These are phyloP conservation scores for Ganoderma lingzhi DNA, from an alignment of 1,284 basidiomycete genomes.

Conservation along the genomic window DNA sequence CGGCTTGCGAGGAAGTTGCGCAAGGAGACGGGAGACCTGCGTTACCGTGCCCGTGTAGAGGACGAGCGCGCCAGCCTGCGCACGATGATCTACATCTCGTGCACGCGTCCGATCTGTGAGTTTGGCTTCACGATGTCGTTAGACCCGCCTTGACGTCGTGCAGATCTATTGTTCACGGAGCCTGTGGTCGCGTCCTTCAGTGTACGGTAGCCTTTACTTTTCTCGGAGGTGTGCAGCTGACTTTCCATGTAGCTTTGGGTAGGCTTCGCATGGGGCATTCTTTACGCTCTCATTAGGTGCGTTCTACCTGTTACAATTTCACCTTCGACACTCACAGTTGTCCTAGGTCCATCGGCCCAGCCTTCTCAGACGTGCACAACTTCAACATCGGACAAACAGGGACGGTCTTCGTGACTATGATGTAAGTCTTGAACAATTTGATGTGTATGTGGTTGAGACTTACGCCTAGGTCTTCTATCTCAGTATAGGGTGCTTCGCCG, in stretches of 20 bases:
- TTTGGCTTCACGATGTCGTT: constrained; percentile 15
- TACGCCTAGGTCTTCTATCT: not conserved
- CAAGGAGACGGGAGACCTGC: constrained; percentile 67
- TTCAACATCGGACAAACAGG: constrained; percentile 75
- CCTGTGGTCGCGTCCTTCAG: constrained; percentile 80
- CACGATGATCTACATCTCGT: constrained; percentile 69
- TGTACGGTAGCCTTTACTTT: constrained; percentile 42
- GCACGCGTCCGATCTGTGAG: constrained; percentile 74
- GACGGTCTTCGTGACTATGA: constrained; percentile 63
- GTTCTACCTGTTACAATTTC: constrained; percentile 31
- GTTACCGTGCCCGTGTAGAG: constrained; percentile 73
- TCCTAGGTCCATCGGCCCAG: constrained; percentile 64
- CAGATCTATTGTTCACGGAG: constrained; percentile 75
- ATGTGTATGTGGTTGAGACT: not conserved
- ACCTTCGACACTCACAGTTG: not conserved
- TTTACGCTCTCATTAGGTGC: constrained; percentile 74
- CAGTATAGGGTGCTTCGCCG: constrained; percentile 71
- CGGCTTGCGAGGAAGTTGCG: constrained; percentile 66
- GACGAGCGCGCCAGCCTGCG: constrained; percentile 63
- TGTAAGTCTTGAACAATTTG: constrained; percentile 51
- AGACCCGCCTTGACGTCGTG: not conserved
- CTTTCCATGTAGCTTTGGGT: constrained; percentile 67
- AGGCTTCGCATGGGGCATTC: constrained; percentile 81
- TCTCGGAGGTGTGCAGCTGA: not conserved
- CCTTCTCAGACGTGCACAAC: constrained; percentile 67